phyloP scores from a whole-genome alignment of 164 flowering plant genomes.

The Annona squamosa region DNA sequence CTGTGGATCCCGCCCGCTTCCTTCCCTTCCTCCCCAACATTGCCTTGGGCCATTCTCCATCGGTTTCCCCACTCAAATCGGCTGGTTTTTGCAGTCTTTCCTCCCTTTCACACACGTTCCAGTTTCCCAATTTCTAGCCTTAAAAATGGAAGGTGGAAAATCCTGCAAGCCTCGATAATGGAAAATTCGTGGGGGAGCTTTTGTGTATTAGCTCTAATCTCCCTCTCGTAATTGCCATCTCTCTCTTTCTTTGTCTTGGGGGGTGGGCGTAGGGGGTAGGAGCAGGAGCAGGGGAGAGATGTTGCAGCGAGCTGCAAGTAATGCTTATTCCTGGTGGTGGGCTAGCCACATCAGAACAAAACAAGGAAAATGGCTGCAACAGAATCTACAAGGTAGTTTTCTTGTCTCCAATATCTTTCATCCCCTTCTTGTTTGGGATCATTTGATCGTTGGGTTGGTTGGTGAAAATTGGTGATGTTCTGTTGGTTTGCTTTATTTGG shows the following conservation, averaged over 20 bases:
- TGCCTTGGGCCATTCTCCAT: neutral
- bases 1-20: neutral
- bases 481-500: neutral
- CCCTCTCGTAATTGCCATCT: neutral
- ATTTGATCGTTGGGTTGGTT: neutral
- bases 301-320: constrained; percentile 4
- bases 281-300: constrained; percentile 1
- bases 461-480: neutral
- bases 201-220: neutral
- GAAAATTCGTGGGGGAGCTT: neutral
- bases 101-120: neutral
- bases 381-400: neutral
- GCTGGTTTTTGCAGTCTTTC: neutral
- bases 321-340: constrained; percentile 4
- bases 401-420: neutral
- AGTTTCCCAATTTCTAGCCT: neutral
- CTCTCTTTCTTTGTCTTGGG: neutral
- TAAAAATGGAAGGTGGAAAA: neutral
- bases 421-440: neutral
- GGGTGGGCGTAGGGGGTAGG: neutral
- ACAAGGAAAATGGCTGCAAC: constrained; percentile 7
- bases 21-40: neutral
- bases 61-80: neutral
- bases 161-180: neutral
- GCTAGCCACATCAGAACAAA: constrained; percentile 1